A percentile compares a stretch with the other conserved stretches of the same genome.
phyloP scores from a whole-genome alignment of 106 monocot species.

The Vanilla planifolia region DNA sequence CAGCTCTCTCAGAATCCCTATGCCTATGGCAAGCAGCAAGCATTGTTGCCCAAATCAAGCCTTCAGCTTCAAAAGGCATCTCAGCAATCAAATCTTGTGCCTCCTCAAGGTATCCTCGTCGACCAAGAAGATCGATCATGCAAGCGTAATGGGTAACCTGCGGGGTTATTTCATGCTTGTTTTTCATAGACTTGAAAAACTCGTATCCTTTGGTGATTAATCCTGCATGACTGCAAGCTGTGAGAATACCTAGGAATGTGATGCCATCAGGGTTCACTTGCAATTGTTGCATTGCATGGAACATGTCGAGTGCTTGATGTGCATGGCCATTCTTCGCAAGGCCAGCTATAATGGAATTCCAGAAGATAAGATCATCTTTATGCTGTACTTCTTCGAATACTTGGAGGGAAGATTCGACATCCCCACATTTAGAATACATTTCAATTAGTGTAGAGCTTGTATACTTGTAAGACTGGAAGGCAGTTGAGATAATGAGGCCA shows the following conservation, averaged over 20 bases:
- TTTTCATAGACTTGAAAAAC: conserved; percentile 42
- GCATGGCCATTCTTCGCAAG: conserved; percentile 67
- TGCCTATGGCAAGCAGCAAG: conserved; percentile 55
- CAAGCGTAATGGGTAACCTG: conserved; percentile 67
- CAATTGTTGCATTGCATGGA: conserved; percentile 31
- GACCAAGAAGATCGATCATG: conserved; percentile 62
- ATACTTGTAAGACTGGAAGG: conserved; percentile 30
- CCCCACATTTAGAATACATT: conserved; percentile 82
- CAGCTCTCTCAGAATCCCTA: conserved; percentile 29
- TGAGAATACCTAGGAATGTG: conserved; percentile 60
- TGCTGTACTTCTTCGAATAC: conserved; percentile 37
- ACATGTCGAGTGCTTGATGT: conserved; percentile 36
- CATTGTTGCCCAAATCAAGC: conserved; percentile 59
- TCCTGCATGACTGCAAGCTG: conserved; percentile 71
- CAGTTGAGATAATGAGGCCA: conserved; percentile 28
- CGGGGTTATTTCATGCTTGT: conserved; percentile 33
- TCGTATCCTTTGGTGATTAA: conserved; percentile 28
- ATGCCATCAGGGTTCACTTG: conserved; percentile 41
- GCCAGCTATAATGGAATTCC: conserved; percentile 70
- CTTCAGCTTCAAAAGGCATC: conserved; percentile 46
- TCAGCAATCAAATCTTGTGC: conserved; percentile 44
- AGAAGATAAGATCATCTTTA: conserved; percentile 32
- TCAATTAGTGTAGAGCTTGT: conserved; percentile 48
- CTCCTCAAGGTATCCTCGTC: conserved; percentile 49
- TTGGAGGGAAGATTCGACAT: conserved; percentile 25